phyloP scores from a whole-genome alignment of 2,329 filamentous ascomycete genomes.

The Claviceps lovelessii region DNA sequence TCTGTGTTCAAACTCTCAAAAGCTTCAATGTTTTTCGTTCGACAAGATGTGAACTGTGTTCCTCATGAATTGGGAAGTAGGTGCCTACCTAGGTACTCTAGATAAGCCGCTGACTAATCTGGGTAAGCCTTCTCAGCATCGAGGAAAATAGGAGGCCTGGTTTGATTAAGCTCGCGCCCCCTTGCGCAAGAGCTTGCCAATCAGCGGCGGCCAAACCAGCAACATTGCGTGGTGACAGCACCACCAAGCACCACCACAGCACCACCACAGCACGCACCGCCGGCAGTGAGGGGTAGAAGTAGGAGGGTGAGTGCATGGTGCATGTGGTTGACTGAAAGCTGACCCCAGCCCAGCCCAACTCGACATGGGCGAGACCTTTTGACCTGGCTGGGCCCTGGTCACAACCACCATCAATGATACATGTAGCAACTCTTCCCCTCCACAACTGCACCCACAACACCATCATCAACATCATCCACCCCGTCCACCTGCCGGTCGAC shows the following conservation, averaged over 20 bases:
- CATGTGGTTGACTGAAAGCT: no score
- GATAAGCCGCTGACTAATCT: no score
- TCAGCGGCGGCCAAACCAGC: neutral
- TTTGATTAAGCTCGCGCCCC: neutral
- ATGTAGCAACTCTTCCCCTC: constrained; percentile 3
- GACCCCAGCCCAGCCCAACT: neutral
- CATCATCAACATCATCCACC: neutral
- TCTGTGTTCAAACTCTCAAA: neutral
- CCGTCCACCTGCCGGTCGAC: constrained; percentile 1
- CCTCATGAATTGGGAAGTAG: no score
- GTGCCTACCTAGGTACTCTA: no score
- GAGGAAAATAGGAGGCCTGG: neutral
- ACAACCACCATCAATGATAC: neutral
- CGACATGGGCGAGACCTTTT: neutral
- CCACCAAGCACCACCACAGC: no score
- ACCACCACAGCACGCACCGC: no score
- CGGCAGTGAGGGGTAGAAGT: no score
- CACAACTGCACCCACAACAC: constrained; percentile 5
- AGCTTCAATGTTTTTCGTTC: no score
- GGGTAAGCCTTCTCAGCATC: no score
- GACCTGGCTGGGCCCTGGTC: neutral
- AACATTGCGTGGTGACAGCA: no score
- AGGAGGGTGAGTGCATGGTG: no score
- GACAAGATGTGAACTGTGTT: no score
- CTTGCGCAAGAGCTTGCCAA: neutral